Evolutionary conservation across 148 eudicot genomes (phyloP), one percentile per base, ranked within the genome.

Genomic region (Heliosperma pusillum): DNA sequence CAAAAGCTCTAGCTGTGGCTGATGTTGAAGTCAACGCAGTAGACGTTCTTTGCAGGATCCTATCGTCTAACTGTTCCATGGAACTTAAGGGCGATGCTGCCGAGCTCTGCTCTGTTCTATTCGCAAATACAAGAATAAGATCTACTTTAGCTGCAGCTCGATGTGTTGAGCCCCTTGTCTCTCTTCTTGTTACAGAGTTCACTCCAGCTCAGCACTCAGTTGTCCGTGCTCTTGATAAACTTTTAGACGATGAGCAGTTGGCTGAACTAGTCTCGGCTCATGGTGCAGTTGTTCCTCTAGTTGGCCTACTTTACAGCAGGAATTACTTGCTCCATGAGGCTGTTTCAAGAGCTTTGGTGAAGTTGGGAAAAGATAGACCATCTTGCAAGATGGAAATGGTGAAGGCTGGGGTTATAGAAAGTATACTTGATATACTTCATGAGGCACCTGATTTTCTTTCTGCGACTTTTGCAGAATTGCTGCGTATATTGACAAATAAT

Each of bases 301-400:
- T 90, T 29, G 89, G 90, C 67, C 94, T 95, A 70, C 87, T 95
- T 56, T 88, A 87, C 81, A 92, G 97, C 62, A 81, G 80, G 74
- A 95, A 89, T 74, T 90, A 87, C 82, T 74, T 90, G 86, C 96
- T 95, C 77, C 92, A 92, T 59, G 99, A 92, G 77, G 93, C 96
- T 82, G 86, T 88, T 71, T 92, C 97, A 59, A 86, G 93, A 84
- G 99, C 99, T 78, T 87, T 95, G 81, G 99, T 95, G 69, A 95
- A 95, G 80, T 81, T 95, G 81, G 99, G 99, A 25, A 95, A 95
- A 85, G 97, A 95, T 74, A 88, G 96, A 82, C 99, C 99, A 72
- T 80, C 96, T 57, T 92, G 96, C 81, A 95, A 95, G 89, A 89
- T 86, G 88, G 99, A 95, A 77, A 95, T 92, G 97, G 99, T 95